Base-by-base conservation (phyloP, 2,329 filamentous ascomycete genomes). In the Pyrenophora tritici-repentis region DNA sequence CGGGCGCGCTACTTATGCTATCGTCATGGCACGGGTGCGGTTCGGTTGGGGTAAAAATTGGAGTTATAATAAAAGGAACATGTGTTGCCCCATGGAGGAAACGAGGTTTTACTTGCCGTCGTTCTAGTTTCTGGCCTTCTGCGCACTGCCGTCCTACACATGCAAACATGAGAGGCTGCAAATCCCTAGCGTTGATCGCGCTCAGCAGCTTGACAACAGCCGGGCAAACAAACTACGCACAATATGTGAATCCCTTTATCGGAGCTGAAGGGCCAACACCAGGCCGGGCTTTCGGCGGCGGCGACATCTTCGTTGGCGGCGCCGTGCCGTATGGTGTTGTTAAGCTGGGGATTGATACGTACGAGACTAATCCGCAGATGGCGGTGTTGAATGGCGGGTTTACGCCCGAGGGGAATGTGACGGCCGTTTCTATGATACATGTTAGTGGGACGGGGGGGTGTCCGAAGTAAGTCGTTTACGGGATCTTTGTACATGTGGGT, bases 361-460 rank as follows among this genome's bases (percentile, higher is more conserved):
- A 60, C 26, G 65, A 67, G 37, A 60, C 53, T 14, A 63, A 63
- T 22, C 42, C 55, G 20, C 55, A 54, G 7, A 55, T 66, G 33
- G 57, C 62, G 5, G 63, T 59, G 2, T 50, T 62, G 9, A 71
- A 75, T 56, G 73, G 67, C 17, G 73, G 72, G 33, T 75, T 71
- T 48, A 73, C 72, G 13, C 71, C 70, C 6, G 55, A 70, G n/a
- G 69, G 69, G 3, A 62, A 67, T n/a, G 63, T 73, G 9, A 73
- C 69, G 12, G 71, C 57, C 3, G 61, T 73, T 13, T 65, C 63
- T 2, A 70, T 74, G 66, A 65, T 72, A 53, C 71, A 73, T 46
- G 71, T 68, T 22, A 66, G 62, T 29, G 71, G 71, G 3, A 89
- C 86, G 0, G 86, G 86, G 6, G 86, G 86, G 1, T 84, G 84